Evolutionary conservation across 2,329 filamentous ascomycete species (phyloP).

Genomic region (Colletotrichum liriopes): DNA sequence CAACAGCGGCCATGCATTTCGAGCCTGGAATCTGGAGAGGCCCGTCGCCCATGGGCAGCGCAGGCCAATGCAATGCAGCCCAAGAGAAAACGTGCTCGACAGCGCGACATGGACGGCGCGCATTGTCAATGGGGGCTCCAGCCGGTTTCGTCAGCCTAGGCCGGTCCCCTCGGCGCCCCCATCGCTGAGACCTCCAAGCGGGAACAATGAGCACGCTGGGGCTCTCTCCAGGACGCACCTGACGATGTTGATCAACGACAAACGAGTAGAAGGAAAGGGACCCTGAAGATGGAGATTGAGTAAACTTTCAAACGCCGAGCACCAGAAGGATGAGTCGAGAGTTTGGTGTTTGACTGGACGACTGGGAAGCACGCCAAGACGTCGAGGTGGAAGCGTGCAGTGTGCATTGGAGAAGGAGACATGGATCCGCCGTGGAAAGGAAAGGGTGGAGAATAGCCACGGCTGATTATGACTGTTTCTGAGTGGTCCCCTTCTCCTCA

Average conservation of each 20-base stretch:
- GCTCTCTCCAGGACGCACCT: neutral
- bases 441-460: slow-evolving; percentile 27
- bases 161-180: neutral
- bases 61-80: slow-evolving; percentile 31
- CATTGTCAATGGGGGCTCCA: slow-evolving; percentile 20
- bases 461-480: slow-evolving; percentile 32
- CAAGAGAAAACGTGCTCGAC: slow-evolving; percentile 34
- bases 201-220: slow-evolving; percentile 2
- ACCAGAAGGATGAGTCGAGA: neutral
- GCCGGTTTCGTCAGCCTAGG: slow-evolving; percentile 36
- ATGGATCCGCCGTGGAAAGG: slow-evolving; percentile 11
- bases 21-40: neutral
- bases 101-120: slow-evolving; percentile 21
- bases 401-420: slow-evolving; percentile 13
- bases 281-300: neutral
- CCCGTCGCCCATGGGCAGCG: neutral
- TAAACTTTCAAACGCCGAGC: neutral
- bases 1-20: neutral
- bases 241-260: slow-evolving; percentile 12
- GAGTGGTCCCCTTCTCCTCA: slow-evolving; percentile 1
- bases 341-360: neutral
- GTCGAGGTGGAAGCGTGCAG: neutral
- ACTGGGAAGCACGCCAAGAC: neutral
- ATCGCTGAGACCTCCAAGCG: neutral
- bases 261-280: neutral